A percentile compares a stretch with the other conserved stretches of the same genome.
Conservation (phyloP, 1,139 yeast genomes). For the Hyphopichia burtonii region DNA sequence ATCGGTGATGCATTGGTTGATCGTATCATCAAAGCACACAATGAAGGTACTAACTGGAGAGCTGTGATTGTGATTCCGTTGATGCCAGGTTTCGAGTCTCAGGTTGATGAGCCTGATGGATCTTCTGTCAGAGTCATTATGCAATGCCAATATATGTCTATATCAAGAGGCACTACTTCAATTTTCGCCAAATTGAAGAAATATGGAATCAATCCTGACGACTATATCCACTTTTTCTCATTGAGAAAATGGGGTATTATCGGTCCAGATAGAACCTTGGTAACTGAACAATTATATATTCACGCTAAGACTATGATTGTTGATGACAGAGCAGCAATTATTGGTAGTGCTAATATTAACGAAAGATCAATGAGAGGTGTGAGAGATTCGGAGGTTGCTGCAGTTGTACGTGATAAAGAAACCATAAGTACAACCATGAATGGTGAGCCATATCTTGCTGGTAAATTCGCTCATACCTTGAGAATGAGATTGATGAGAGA, state of each 20-base stretch:
- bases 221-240: constrained; percentile 89
- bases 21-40: constrained; percentile 84
- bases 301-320: constrained; percentile 92
- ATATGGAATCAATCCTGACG: constrained; percentile 83
- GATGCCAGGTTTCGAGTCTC: constrained; percentile 97
- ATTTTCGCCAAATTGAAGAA: constrained; percentile 79
- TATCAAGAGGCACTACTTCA: constrained; percentile 87
- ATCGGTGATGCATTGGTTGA: constrained; percentile 97
- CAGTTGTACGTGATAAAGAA: constrained; percentile 80
- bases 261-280: constrained; percentile 71
- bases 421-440: constrained; percentile 75
- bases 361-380: constrained; percentile 93
- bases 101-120: constrained; percentile 92
- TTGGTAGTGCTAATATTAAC: constrained; percentile 95
- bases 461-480: constrained; percentile 84
- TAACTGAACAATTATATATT: constrained; percentile 88
- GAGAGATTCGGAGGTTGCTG: constrained; percentile 93
- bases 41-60: constrained; percentile 77
- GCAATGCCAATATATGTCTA: constrained; percentile 95
- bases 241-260: constrained; percentile 94
- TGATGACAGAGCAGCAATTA: constrained; percentile 91
- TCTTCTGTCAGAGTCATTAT: constrained; percentile 91
- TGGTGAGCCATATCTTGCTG: constrained; percentile 77
- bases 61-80: constrained; percentile 90
- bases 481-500: constrained; percentile 94